Evolutionary conservation across 208 protist genomes (phyloP).

Genomic region (Acanthamoeba quina): DNA sequence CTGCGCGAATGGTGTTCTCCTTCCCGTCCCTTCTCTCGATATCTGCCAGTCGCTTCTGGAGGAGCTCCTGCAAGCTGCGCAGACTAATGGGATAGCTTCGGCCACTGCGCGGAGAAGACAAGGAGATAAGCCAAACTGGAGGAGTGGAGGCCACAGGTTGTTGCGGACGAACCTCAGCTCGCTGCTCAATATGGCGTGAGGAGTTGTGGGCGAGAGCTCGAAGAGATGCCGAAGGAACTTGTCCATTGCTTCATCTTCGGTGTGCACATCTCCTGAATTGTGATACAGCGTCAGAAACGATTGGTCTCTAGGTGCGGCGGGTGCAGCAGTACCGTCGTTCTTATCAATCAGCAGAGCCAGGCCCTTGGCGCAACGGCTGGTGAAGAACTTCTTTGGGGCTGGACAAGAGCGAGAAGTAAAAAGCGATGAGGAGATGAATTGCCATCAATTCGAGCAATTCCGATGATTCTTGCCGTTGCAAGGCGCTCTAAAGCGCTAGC

Average conservation of each 20-base stretch:
- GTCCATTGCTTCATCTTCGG: constrained; percentile 34
- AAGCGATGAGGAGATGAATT: neutral
- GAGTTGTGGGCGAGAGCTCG: neutral
- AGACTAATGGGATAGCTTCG: constrained; percentile 24
- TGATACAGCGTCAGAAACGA: too few relatives aligned
- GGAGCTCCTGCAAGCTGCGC: constrained; percentile 16
- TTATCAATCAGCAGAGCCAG: constrained; percentile 35
- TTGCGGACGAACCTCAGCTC: neutral
- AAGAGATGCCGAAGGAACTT: constrained; percentile 36
- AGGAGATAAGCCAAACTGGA: neutral
- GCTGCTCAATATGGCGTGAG: constrained; percentile 22
- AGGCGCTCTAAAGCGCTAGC: neutral
- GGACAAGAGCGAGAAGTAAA: neutral
- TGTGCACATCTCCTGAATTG: neutral
- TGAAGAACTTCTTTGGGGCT: constrained; percentile 41
- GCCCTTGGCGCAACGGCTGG: constrained; percentile 21
- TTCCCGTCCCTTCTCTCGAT: neutral
- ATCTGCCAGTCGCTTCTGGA: neutral
- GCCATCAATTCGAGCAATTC: neutral
- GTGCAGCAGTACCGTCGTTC: neutral
- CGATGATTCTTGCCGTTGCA: neutral
- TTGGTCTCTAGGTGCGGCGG: too few relatives aligned
- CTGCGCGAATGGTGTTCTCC: neutral
- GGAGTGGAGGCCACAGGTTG: neutral
- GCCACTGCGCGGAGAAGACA: neutral